Evolutionary conservation across 176 grass and related monocot species (phyloP), one percentile per base, ranked within the genome.

Genomic region (Bolboschoenus planiculmis): DNA sequence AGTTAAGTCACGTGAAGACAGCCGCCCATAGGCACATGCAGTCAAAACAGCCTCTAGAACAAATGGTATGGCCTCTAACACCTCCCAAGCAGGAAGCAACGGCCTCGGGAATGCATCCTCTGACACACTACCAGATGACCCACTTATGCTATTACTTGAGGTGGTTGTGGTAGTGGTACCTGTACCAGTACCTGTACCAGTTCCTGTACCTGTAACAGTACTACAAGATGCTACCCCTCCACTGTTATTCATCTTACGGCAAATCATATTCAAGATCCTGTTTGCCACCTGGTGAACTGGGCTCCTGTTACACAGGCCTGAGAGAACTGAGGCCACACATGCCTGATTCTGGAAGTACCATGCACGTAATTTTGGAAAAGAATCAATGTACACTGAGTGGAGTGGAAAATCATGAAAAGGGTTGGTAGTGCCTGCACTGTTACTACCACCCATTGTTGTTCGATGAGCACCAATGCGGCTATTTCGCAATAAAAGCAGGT

Each of bases 291-390:
- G 96, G 84, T 99, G 96, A 56, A 93, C 92, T 50, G 96, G 96
- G 18, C 92, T 91, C 89, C 88, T 95, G 64, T 88, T 99, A 73
- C 48, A 83, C 82, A 99, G 68, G 78, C 92, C 92, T 88, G 96
- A 95, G 79, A 99, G 96, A 83, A 91, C 88, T 43, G 96, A 99
- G 18, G 96, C 92, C 84, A 99, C 90, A 82, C 92, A 99, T 83
- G 96, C 96, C 89, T 99, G 92, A 90, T 99, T 99, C 84, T 99
- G 91, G n/a, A 93, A 86, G 73, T 95, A 89, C 96, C 96, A 99
- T 83, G 92, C 87, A 26, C 84, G 88, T 86, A 99, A 85, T 80
- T 93, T 99, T 43, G 96, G 96, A 50, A 99, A 99, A 27, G 92
- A 99, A 80, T 99, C 96, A 67, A 99, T 93, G 80, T 99, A 99